Percentiles rank a stretch among this genome's conserved stretches.
Conservation (phyloP, 176 grass and related monocot genomes). For the Ensete glaucum region DNA sequence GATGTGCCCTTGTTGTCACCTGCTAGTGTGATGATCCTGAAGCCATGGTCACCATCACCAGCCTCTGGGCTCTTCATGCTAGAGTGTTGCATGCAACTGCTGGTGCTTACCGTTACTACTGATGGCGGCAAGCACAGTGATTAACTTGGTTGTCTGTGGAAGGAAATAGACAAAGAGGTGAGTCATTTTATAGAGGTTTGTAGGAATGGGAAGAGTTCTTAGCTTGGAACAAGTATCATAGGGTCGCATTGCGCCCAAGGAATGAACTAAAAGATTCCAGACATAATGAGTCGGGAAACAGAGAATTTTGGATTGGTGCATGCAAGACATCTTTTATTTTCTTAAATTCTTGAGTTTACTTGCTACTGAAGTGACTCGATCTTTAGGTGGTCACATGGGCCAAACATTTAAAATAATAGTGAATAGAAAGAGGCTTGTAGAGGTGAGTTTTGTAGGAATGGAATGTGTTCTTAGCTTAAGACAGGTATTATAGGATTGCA, state of each 20-base stretch:
- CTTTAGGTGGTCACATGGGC: too few species aligned
- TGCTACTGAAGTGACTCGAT: too few species aligned
- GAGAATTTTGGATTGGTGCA: neutral
- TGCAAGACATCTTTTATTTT: too few species aligned
- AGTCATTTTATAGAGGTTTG: neutral
- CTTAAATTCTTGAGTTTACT: too few species aligned
- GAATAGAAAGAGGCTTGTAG: too few species aligned
- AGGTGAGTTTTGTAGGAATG: too few species aligned
- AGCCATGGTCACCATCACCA: neutral
- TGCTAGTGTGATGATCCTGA: conserved; percentile 12
- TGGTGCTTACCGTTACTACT: neutral
- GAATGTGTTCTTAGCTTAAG: too few species aligned
- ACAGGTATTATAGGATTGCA: too few species aligned
- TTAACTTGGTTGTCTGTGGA: neutral
- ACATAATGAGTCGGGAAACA: neutral
- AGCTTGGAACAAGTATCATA: neutral
- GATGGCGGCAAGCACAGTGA: neutral
- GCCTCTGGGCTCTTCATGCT: neutral
- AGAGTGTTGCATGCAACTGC: neutral
- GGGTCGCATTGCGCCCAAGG: neutral
- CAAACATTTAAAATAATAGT: too few species aligned
- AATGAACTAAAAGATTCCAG: neutral
- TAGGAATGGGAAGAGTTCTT: conserved; percentile 1
- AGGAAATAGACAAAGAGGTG: neutral
- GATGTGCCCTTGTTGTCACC: conserved; percentile 4